Base-by-base conservation (phyloP, 768 basidiomycete species). In the Trametes meyenii region DNA sequence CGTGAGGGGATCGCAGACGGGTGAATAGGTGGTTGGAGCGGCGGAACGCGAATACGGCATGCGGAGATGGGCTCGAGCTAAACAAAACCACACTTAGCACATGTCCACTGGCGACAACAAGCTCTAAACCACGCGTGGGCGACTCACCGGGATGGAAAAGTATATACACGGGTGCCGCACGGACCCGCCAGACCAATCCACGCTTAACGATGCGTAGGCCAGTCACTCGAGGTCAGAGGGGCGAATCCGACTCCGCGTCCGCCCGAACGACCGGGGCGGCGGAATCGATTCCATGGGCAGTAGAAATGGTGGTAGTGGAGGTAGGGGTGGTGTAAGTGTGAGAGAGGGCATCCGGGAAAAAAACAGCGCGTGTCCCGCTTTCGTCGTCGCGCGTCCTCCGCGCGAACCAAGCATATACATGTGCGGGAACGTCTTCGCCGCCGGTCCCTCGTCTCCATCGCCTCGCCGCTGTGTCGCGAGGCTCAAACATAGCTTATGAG, bases 131-230 rank as follows among this genome's bases (percentile, higher is more conserved):
- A n/a, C n/a, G 3, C 5, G 24, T 11, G 29, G 21, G 45, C 14
- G 23, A 17, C 62, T 58, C 52, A 63, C 62, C 51, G 44, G 48
- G 39, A 12, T 33, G 14, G 23, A 38, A 58, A 54, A 39, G 24
- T 63, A 55, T 58, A 50, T 58, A 63, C 62, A 57, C 56, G 33
- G 61, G 57, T 57, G 62, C 57, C 62, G 50, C 40, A 48, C 39
- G 44, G 62, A 63, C 57, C 52, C 62, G 52, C 62, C 46, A 50
- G 12, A 38, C 40, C 40, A 12, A 13, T 4, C 46, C 14, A 16
- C 46, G 13, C 11, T 26, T 44, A 12, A 23, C 19, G 11, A 8
- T 10, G 24, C 12, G 26, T 16, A 19, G 46, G 21, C 10, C 19
- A 24, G 19, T 12, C 39, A 12, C 17, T 3, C 39, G 24, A 10